Conservation (phyloP, 371 early-diverging fungal genomes). For the Zancudomyces culisetae region DNA sequence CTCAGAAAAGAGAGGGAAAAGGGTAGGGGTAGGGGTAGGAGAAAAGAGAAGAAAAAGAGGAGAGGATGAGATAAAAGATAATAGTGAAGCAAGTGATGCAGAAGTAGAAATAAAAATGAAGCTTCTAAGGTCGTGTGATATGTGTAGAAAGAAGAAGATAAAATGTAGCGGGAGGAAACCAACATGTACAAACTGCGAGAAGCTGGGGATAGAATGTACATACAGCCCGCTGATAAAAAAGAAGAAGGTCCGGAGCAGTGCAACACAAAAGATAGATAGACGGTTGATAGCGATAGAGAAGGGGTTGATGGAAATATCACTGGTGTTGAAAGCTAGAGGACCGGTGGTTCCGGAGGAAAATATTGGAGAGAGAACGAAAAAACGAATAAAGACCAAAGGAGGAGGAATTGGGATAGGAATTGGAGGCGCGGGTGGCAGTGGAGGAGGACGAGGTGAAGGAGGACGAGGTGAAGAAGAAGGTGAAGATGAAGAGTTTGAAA, state of each 20-base stretch:
- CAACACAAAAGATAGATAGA: slow-evolving; percentile 25
- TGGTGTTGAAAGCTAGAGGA: slow-evolving; percentile 16
- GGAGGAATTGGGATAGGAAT: no score
- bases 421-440: background rate
- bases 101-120: slow-evolving; percentile 8
- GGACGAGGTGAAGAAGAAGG: background rate
- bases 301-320: slow-evolving; percentile 8
- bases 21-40: no score
- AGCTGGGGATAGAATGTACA: slow-evolving; percentile 21
- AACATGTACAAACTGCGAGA: slow-evolving; percentile 19
- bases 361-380: background rate
- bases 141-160: slow-evolving; percentile 23
- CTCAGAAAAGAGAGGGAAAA: no score
- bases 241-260: slow-evolving; percentile 24
- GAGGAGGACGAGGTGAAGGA: background rate
- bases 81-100: background rate
- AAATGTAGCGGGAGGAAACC: slow-evolving; percentile 26
- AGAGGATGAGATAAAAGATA: no score
- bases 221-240: slow-evolving; percentile 26
- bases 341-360: slow-evolving; percentile 7
- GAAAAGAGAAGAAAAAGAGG: no score
- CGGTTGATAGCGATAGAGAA: slow-evolving; percentile 24
- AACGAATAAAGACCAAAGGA: background rate
- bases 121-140: slow-evolving; percentile 22
- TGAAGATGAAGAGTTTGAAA: background rate